Conservation (phyloP, 768 basidiomycete species). For the Artomyces pyxidatus region DNA sequence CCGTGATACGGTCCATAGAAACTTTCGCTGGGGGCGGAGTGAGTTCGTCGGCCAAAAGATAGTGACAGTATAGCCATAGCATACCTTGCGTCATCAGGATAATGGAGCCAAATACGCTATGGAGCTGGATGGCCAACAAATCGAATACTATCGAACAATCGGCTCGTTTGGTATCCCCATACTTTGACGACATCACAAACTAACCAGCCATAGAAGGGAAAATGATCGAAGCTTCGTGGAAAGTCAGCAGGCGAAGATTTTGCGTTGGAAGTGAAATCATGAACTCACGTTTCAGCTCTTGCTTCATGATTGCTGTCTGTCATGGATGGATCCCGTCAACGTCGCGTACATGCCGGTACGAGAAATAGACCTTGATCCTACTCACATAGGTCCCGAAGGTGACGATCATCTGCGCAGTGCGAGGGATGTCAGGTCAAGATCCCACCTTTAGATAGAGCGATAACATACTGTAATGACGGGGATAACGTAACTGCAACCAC, state of each 20-base stretch:
- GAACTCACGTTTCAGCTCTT: background rate
- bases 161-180: background rate
- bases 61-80: background rate
- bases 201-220: conserved; percentile 23
- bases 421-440: background rate
- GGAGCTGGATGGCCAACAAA: conserved; percentile 27
- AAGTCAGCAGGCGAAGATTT: background rate
- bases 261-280: background rate
- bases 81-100: conserved; percentile 20
- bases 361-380: background rate
- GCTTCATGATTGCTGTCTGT: conserved; percentile 19
- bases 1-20: conserved; percentile 31
- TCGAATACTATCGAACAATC: conserved; percentile 35
- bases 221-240: conserved; percentile 18
- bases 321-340: background rate
- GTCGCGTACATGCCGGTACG: background rate
- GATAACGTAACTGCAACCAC: conserved; percentile 26
- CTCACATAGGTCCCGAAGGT: conserved; percentile 1
- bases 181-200: background rate
- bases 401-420: conserved; percentile 11
- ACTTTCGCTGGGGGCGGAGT: conserved; percentile 22
- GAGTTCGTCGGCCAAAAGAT: background rate
- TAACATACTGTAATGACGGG: conserved; percentile 26
- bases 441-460: background rate
- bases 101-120: conserved; percentile 17